Base-by-base conservation (phyloP, 2,329 filamentous ascomycete genomes). In the Pseudophaeomoniella oleicola region DNA sequence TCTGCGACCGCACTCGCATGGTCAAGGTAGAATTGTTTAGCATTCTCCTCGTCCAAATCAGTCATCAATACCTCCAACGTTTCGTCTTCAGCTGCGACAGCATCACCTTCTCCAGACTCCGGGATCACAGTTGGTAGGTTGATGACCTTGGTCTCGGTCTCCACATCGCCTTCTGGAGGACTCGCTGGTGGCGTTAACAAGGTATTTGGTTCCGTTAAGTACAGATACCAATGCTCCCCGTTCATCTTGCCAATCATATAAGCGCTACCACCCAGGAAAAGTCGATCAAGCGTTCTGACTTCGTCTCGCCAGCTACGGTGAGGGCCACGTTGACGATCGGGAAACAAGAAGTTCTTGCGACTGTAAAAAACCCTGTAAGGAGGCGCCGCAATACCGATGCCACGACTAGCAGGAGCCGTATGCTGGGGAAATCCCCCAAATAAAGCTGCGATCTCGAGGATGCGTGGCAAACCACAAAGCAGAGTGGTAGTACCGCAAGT, bases 241-340 rank as follows among this genome's bases (percentile, higher is more conserved):
- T 98, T 98, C 88, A 96, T 96, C 65, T 94, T 96, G 53, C 90
- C 90, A 46, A 98, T 92, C 87, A 96, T 94, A 60, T 98, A 98
- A 35, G 90, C 90, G 58, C 88, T 96, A 38, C 90, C 90, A 39
- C 83, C 80, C 42, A 81, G 69, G 56, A 98, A 94, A 59, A 87
- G 83, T 55, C 82, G 80, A 62, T 98, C 90, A 44, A 98, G 71
- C 50, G 80, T 93, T 50, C 79, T 81, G 52, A 96, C 88, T 58
- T 98, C 90, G 55, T 94, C 81, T 48, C 86, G 81, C 90, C 90
- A 98, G 75, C 87, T 96, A 44, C 86, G 81, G 61, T 98, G 90
- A 37, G 90, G 90, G 5, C 87, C 87, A 39, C 75, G 82, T 64
- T 98, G 90, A 59, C 85, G 84, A 54, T 94, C 83, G 2, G 90